A percentile compares a stretch with the other conserved stretches of the same genome.
Conservation (phyloP, 2,329 filamentous ascomycete genomes). For the Pyricularia sp. region DNA sequence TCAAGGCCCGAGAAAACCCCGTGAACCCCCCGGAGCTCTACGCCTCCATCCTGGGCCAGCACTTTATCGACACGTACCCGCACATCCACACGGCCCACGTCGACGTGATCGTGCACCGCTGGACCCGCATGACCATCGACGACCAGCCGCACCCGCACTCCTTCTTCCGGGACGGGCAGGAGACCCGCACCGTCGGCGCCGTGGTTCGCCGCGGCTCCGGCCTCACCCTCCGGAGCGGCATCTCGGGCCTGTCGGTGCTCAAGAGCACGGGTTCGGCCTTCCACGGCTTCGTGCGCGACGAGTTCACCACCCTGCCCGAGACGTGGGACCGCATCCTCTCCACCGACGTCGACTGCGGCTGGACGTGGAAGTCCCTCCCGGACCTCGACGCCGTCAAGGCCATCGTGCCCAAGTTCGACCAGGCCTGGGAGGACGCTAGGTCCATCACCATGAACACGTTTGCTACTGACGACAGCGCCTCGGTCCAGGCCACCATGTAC, state of each 20-base stretch:
- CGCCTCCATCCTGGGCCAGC: constrained; percentile 71
- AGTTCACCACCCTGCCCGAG: constrained; percentile 84
- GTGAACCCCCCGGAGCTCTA: constrained; percentile 91
- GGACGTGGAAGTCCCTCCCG: constrained; percentile 73
- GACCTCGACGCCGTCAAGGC: constrained; percentile 57
- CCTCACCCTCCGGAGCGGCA: constrained; percentile 64
- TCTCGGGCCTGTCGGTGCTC: constrained; percentile 76
- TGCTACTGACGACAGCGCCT: constrained; percentile 81
- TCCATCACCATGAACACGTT: constrained; percentile 86
- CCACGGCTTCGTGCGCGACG: constrained; percentile 86
- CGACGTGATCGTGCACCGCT: constrained; percentile 75
- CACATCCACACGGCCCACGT: constrained; percentile 84
- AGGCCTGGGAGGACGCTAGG: constrained; percentile 68
- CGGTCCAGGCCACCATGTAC: constrained; percentile 97
- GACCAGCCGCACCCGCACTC: constrained; percentile 91
- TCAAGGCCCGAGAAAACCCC: constrained; percentile 87
- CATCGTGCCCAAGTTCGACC: constrained; percentile 60
- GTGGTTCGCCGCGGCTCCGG: constrained; percentile 57
- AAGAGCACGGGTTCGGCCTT: constrained; percentile 97
- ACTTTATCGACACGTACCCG: constrained; percentile 80
- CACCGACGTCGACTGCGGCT: constrained; percentile 80
- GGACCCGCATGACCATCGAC: constrained; percentile 81
- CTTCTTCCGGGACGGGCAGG: constrained; percentile 82
- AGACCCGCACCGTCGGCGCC: constrained; percentile 77
- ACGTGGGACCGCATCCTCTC: constrained; percentile 93